A percentile compares a stretch with the other conserved stretches of the same genome.
Evolutionary conservation across 139 green algal genomes (phyloP).

Genomic region (Ulvella scutata): DNA sequence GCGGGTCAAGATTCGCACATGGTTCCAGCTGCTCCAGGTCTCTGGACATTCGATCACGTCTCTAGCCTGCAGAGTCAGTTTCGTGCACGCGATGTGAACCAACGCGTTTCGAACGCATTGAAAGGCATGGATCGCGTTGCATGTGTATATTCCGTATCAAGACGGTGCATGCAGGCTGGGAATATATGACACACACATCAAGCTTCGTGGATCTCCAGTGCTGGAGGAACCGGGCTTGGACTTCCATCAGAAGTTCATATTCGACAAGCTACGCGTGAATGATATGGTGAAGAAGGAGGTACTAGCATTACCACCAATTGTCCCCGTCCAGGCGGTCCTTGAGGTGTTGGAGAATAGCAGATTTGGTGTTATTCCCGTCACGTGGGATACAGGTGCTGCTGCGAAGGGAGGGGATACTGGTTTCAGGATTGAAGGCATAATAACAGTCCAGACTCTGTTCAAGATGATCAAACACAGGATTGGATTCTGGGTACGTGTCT

Average conservation of each 20-base stretch:
- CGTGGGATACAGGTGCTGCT: slow-evolving; percentile 6
- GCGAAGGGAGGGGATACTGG: neutral
- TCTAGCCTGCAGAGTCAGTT: too few relatives aligned
- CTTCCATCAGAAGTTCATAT: neutral
- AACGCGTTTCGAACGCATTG: too few relatives aligned
- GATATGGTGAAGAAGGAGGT: slow-evolving; percentile 38
- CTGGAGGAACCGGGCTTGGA: neutral
- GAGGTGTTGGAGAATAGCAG: slow-evolving; percentile 18
- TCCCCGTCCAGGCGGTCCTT: slow-evolving; percentile 28
- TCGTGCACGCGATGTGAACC: too few relatives aligned
- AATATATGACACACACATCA: slow-evolving; percentile 52
- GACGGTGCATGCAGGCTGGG: too few relatives aligned
- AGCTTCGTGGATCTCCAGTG: slow-evolving; percentile 29
- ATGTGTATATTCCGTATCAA: too few relatives aligned
- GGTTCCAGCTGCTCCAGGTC: too few relatives aligned
- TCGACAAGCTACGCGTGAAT: slow-evolving; percentile 35
- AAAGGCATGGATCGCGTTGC: too few relatives aligned
- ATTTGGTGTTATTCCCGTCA: slow-evolving; percentile 39
- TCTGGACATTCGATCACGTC: too few relatives aligned
- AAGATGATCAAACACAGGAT: slow-evolving; percentile 28
- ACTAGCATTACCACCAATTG: slow-evolving; percentile 27
- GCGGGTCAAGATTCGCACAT: too few relatives aligned
- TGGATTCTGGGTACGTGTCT: slow-evolving; percentile 8
- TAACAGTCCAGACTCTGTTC: slow-evolving; percentile 19
- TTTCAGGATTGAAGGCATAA: slow-evolving; percentile 21